Conservation (phyloP, 768 basidiomycete species). For the Lyophyllum decastes region DNA sequence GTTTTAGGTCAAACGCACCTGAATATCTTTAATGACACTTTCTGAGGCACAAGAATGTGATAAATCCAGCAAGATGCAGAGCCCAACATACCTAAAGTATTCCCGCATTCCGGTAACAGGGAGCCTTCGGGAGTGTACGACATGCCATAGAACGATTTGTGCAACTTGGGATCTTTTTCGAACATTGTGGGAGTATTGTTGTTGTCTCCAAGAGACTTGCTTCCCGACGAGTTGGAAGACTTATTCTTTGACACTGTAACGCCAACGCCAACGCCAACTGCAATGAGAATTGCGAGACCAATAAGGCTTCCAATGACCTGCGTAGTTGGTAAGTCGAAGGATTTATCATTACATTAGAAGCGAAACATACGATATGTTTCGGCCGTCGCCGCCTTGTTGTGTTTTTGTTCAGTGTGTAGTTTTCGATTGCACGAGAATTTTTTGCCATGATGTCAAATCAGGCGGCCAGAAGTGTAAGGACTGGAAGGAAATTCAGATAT, state of each 20-base stretch:
- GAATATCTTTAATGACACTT: slow-evolving; percentile 68
- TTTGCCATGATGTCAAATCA: slow-evolving; percentile 1
- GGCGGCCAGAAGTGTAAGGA: not conserved
- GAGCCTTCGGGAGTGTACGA: slow-evolving; percentile 84
- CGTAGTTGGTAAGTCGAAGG: not conserved
- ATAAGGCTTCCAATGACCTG: slow-evolving; percentile 57
- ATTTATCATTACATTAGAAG: not conserved
- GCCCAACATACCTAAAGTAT: slow-evolving; percentile 36
- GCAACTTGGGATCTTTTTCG: slow-evolving; percentile 61
- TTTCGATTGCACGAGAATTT: not conserved
- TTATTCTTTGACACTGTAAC: slow-evolving; percentile 61
- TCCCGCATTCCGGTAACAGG: slow-evolving; percentile 68
- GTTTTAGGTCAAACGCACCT: slow-evolving; percentile 40
- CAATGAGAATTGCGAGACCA: slow-evolving; percentile 50
- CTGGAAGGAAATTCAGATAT: not conserved
- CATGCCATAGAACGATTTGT: slow-evolving; percentile 79
- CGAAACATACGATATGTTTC: slow-evolving; percentile 56
- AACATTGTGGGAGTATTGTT: slow-evolving; percentile 60
- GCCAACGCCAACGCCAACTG: slow-evolving; percentile 59
- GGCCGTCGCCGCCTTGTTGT: slow-evolving; percentile 36
- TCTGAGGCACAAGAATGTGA: slow-evolving; percentile 31
- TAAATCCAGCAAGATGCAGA: not conserved
- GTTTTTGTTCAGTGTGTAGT: slow-evolving; percentile 29
- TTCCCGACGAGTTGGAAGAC: slow-evolving; percentile 13
- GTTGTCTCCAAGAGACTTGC: slow-evolving; percentile 9